phyloP scores from a whole-genome alignment of 768 basidiomycete genomes.

The Termitomyces sp. region DNA sequence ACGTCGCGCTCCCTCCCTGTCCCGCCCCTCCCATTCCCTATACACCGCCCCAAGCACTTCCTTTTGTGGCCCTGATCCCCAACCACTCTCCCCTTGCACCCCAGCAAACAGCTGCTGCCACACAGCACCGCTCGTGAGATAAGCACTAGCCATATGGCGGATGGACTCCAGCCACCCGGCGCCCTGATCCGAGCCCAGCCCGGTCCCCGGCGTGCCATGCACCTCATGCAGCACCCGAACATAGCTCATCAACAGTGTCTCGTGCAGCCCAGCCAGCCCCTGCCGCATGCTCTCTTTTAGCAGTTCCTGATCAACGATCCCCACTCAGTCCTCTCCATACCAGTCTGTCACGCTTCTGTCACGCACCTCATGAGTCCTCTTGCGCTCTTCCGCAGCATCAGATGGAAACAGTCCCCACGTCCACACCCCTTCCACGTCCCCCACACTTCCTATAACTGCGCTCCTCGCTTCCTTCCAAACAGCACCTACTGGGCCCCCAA shows the following conservation, averaged over 20 bases:
- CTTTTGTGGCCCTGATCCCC: background rate
- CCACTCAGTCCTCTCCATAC: slow-evolving; percentile 2
- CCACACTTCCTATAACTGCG: slow-evolving; percentile 23
- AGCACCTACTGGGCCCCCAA: slow-evolving; percentile 18
- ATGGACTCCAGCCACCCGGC: slow-evolving; percentile 22
- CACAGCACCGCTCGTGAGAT: slow-evolving; percentile 36
- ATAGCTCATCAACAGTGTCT: slow-evolving; percentile 42
- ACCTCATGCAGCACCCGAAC: slow-evolving; percentile 26
- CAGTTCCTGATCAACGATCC: slow-evolving; percentile 27
- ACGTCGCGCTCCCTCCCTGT: background rate
- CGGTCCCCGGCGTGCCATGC: slow-evolving; percentile 14
- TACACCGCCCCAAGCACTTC: background rate
- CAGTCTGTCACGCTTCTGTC: background rate
- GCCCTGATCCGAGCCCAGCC: slow-evolving; percentile 25
- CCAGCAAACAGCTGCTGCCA: slow-evolving; percentile 39
- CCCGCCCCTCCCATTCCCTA: background rate
- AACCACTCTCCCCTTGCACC: slow-evolving; percentile 11
- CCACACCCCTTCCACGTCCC: slow-evolving; percentile 40
- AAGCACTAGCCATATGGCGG: slow-evolving; percentile 34
- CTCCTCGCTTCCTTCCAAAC: slow-evolving; percentile 43
- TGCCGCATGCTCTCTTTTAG: slow-evolving; percentile 43
- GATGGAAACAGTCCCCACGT: slow-evolving; percentile 42
- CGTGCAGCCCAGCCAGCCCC: slow-evolving; percentile 36
- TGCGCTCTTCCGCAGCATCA: slow-evolving; percentile 14
- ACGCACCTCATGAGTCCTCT: slow-evolving; percentile 28